Evolutionary conservation across 2,329 filamentous ascomycete genomes (phyloP).

Genomic region (Neoscytalidium dimidiatum): DNA sequence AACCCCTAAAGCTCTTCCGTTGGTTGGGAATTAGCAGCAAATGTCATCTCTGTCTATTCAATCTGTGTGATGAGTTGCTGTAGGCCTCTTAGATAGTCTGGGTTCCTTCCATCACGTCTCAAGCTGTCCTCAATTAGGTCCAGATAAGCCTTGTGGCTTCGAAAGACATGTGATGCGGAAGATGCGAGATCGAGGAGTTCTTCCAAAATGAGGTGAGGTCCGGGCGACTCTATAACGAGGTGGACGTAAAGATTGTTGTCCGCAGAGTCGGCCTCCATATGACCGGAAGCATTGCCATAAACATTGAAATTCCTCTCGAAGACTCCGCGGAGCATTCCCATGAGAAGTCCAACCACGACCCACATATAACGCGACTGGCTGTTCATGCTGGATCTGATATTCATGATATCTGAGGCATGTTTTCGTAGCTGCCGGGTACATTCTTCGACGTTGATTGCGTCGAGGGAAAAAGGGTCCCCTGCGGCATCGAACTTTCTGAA

Average conservation of each 20-base stretch:
- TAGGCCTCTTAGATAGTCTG: too few species aligned
- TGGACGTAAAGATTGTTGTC: slow-evolving; percentile 8
- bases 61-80: too few species aligned
- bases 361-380: slow-evolving; percentile 23
- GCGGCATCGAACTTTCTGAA: slow-evolving; percentile 34
- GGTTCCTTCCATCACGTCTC: too few species aligned
- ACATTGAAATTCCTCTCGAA: slow-evolving; percentile 34
- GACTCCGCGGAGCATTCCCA: slow-evolving; percentile 36
- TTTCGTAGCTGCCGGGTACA: slow-evolving; percentile 33
- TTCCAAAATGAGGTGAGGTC: not conserved
- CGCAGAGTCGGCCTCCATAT: slow-evolving; percentile 27
- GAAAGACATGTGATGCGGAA: not conserved
- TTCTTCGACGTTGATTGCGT: slow-evolving; percentile 29
- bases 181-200: not conserved
- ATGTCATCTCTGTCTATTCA: too few species aligned
- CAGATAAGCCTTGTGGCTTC: not conserved
- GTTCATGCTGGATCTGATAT: slow-evolving; percentile 26
- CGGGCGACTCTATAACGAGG: not conserved
- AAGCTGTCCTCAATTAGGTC: not conserved
- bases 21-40: too few species aligned
- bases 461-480: slow-evolving; percentile 28
- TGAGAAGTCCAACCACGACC: slow-evolving; percentile 31
- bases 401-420: slow-evolving; percentile 31
- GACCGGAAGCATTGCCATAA: slow-evolving; percentile 26
- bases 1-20: not conserved